Evolutionary conservation across 163 green algal species (phyloP).

Genomic region (Coccomyxa subellipsoidea): DNA sequence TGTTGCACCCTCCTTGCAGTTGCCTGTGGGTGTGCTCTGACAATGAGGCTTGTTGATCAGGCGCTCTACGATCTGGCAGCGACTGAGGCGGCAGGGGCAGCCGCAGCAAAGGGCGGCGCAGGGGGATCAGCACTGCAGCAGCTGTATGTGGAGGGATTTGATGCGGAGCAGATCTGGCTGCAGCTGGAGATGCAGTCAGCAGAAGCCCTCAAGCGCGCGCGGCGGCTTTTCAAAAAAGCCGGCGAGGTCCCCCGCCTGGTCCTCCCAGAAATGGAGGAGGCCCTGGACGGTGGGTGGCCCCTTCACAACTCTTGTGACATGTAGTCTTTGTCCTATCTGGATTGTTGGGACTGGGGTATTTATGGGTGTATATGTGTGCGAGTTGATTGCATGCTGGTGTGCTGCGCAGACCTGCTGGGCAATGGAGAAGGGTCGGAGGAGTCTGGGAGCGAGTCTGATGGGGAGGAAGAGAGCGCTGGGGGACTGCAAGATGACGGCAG

Average conservation of each 20-base stretch:
- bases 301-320: too few relatives aligned
- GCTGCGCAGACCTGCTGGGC: not conserved
- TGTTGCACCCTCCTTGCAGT: too few relatives aligned
- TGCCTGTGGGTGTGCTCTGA: too few relatives aligned
- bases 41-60: not conserved
- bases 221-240: slow-evolving; percentile 41
- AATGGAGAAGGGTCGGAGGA: not conserved
- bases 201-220: slow-evolving; percentile 39
- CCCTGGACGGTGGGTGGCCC: slow-evolving; percentile 30
- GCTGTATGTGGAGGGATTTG: slow-evolving; percentile 73
- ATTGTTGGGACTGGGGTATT: too few relatives aligned
- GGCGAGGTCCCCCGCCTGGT: slow-evolving; percentile 27
- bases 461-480: not conserved
- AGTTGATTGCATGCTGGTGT: too few relatives aligned
- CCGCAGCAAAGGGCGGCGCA: not conserved
- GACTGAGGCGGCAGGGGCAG: not conserved
- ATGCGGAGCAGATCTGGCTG: slow-evolving; percentile 80
- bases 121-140: slow-evolving; percentile 20
- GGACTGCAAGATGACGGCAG: not conserved
- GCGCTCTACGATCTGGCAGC: not conserved
- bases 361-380: too few relatives aligned
- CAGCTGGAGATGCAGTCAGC: slow-evolving; percentile 63
- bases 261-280: slow-evolving; percentile 40
- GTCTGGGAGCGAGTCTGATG: not conserved
- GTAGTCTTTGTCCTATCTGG: too few relatives aligned